Conservation (phyloP, 2,329 filamentous ascomycete genomes). For the Alternaria triticimaculans region DNA sequence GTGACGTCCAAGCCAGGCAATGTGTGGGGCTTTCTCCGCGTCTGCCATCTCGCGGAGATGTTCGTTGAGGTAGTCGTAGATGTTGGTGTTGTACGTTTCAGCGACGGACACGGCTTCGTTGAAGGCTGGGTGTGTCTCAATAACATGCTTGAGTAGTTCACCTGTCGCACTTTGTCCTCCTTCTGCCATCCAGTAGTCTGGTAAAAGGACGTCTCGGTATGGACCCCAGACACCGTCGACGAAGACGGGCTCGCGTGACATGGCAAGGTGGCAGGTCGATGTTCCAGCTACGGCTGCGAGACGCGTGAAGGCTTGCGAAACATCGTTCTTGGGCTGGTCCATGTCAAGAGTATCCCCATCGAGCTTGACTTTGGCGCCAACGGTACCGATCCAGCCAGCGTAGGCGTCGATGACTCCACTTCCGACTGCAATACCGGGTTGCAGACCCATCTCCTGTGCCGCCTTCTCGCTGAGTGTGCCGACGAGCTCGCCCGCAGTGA, state of each 20-base stretch:
- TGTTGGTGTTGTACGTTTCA: constrained; percentile 81
- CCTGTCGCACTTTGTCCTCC: constrained; percentile 96
- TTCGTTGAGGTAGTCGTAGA: constrained; percentile 93
- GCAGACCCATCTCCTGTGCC: constrained; percentile 81
- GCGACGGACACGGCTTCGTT: constrained; percentile 79
- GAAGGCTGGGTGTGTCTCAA: constrained; percentile 93
- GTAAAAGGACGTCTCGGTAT: constrained; percentile 91
- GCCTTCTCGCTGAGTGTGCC: constrained; percentile 85
- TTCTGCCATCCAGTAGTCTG: constrained; percentile 95
- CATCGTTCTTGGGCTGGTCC: constrained; percentile 76
- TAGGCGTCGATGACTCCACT: constrained; percentile 98
- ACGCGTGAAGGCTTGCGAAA: constrained; percentile 90
- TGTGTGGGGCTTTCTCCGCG: constrained; percentile 71
- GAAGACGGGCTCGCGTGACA: constrained; percentile 92
- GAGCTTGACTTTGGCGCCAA: constrained; percentile 92
- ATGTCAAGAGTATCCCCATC: constrained; percentile 70
- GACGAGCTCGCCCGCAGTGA: constrained; percentile 90
- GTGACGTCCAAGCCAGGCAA: constrained; percentile 87
- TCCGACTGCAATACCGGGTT: constrained; percentile 86
- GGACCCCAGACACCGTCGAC: constrained; percentile 97
- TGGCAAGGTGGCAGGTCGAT: constrained; percentile 95
- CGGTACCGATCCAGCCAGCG: constrained; percentile 97
- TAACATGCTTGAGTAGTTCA: constrained; percentile 89
- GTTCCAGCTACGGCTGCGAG: constrained; percentile 95
- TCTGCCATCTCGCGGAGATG: constrained; percentile 80